phyloP scores from a whole-genome alignment of 192 early-diverging fungal genomes.

The Phlyctochytrium planicorne region DNA sequence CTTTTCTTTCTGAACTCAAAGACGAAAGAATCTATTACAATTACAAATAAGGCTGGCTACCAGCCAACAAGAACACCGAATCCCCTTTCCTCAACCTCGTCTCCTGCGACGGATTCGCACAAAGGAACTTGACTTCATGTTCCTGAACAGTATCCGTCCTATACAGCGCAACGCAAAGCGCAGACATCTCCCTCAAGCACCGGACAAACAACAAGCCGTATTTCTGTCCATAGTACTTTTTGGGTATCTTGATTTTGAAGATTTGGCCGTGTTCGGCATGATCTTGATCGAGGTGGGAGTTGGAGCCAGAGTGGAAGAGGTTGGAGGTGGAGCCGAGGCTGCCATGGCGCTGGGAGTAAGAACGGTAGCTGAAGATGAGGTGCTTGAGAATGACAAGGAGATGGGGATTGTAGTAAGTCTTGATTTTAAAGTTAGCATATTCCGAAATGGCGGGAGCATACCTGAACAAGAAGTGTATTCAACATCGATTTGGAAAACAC shows the following conservation, averaged over 20 bases:
- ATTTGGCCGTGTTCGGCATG: constrained; percentile 34
- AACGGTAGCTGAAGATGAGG: constrained; percentile 32
- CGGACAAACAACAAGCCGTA: constrained; percentile 51
- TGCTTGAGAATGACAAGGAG: constrained; percentile 54
- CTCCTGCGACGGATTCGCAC: constrained; percentile 56
- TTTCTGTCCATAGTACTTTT: constrained; percentile 36
- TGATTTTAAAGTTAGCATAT: not conserved
- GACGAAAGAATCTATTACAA: no score
- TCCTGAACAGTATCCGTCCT: constrained; percentile 49
- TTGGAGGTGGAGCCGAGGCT: not conserved
- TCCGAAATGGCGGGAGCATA: not conserved
- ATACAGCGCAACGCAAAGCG: constrained; percentile 66
- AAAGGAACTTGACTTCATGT: constrained; percentile 55
- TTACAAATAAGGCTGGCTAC: not conserved
- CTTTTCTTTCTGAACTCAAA: no score
- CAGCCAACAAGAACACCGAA: constrained; percentile 55
- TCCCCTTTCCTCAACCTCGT: constrained; percentile 55
- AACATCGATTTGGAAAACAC: constrained; percentile 70
- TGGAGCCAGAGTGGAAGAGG: not conserved
- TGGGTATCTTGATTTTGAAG: constrained; percentile 49
- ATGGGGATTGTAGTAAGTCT: constrained; percentile 70
- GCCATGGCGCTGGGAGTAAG: not conserved
- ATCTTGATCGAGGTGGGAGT: not conserved
- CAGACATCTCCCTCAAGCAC: constrained; percentile 43
- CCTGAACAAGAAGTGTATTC: constrained; percentile 63